Evolutionary conservation across 2,329 filamentous ascomycete genomes (phyloP).

Genomic region (Hypocreales sp.): DNA sequence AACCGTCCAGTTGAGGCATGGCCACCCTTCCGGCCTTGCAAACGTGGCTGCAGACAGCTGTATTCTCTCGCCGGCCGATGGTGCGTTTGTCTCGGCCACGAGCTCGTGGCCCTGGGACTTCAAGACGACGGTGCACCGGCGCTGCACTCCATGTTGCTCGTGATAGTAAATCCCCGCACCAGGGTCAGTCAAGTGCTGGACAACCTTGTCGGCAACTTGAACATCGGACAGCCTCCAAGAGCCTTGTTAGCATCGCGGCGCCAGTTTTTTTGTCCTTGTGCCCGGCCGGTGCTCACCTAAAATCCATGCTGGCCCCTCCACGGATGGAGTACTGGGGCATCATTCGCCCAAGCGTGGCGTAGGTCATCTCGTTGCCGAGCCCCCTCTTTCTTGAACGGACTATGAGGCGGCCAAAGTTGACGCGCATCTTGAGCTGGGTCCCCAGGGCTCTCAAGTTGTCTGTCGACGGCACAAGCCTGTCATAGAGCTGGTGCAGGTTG

Average conservation of each 20-base stretch:
- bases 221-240: slow-evolving; percentile 3
- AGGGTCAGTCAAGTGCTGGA: slow-evolving; percentile 3
- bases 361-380: slow-evolving; percentile 8
- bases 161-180: slow-evolving; percentile 4
- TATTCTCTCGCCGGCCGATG: slow-evolving; percentile 1
- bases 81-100: slow-evolving; percentile 6
- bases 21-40: slow-evolving; percentile 7
- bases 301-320: slow-evolving; percentile 13
- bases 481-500: slow-evolving; percentile 7
- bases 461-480: slow-evolving; percentile 7
- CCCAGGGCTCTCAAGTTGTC: slow-evolving; percentile 11
- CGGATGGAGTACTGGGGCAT: slow-evolving; percentile 12
- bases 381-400: slow-evolving; percentile 12
- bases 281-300: too few relatives aligned
- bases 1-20: slow-evolving; percentile 16
- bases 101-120: slow-evolving; percentile 8
- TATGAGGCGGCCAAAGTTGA: slow-evolving; percentile 16
- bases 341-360: slow-evolving; percentile 10
- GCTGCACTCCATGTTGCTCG: slow-evolving; percentile 3
- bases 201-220: slow-evolving; percentile 1
- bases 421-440: slow-evolving; percentile 13
- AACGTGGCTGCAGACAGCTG: slow-evolving; percentile 10
- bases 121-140: slow-evolving; percentile 8
- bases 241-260: slow-evolving; percentile 1
- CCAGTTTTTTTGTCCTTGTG: too few relatives aligned